Percentiles rank a stretch among this genome's conserved stretches.
Conservation (phyloP, 2,329 filamentous ascomycete species). For the Pseudogymnoascus sp. region DNA sequence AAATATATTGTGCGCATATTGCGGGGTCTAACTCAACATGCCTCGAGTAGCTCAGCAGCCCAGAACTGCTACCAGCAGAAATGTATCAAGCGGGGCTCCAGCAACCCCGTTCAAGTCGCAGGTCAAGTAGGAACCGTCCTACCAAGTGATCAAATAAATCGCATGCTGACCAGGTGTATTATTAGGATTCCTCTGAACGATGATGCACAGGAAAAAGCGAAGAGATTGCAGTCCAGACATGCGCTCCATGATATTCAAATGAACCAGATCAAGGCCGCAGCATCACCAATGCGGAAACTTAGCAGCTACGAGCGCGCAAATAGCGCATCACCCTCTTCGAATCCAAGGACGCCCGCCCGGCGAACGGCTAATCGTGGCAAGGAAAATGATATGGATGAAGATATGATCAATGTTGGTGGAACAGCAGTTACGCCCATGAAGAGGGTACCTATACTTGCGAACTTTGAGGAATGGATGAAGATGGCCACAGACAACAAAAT, state of each 20-base stretch:
- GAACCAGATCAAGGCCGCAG: constrained; percentile 80
- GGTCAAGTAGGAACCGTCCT: constrained; percentile 25
- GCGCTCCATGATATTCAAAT: constrained; percentile 83
- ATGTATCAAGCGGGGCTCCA: constrained; percentile 32
- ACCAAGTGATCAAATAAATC: not conserved
- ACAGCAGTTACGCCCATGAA: constrained; percentile 88
- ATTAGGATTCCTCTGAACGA: constrained; percentile 88
- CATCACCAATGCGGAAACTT: constrained; percentile 60
- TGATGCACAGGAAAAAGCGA: constrained; percentile 84
- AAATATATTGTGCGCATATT: constrained; percentile 9
- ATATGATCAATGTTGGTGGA: constrained; percentile 58
- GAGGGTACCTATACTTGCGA: constrained; percentile 87
- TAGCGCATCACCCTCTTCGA: constrained; percentile 45
- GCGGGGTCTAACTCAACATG: constrained; percentile 32
- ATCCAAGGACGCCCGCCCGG: constrained; percentile 44
- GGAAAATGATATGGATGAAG: constrained; percentile 42
- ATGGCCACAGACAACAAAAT: constrained; percentile 99
- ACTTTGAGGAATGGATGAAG: constrained; percentile 99
- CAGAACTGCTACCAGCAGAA: constrained; percentile 32
- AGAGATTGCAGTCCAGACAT: constrained; percentile 77
- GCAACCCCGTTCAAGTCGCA: constrained; percentile 29
- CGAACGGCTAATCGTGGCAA: constrained; percentile 31
- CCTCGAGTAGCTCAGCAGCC: constrained; percentile 45
- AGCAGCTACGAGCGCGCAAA: constrained; percentile 50
- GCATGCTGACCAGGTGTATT: not conserved